Percentiles rank a stretch among this genome's conserved stretches.
Evolutionary conservation across 768 basidiomycete species (phyloP).

Genomic region (Cyclocybe aegerita): DNA sequence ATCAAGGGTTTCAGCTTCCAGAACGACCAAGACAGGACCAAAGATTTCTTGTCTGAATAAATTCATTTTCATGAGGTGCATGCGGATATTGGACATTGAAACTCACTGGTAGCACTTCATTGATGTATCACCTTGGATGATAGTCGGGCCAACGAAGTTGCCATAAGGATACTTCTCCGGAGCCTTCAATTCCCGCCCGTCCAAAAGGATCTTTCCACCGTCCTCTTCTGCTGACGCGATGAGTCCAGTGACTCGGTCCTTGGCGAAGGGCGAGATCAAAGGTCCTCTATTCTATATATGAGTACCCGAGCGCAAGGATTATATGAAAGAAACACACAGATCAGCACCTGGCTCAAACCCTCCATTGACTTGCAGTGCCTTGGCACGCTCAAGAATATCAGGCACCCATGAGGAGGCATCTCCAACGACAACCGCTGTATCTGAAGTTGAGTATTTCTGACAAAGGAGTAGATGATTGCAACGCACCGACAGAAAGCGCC

Average conservation of each 20-base stretch:
- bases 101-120: conserved; percentile 89
- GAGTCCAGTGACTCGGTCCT: conserved; percentile 69
- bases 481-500: conserved; percentile 87
- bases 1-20: conserved; percentile 82
- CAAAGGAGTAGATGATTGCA: neutral
- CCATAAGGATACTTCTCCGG: conserved; percentile 73
- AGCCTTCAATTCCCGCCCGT: conserved; percentile 74
- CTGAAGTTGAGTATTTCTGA: neutral
- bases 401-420: conserved; percentile 78
- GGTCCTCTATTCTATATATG: conserved; percentile 51
- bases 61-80: neutral
- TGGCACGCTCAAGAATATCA: conserved; percentile 80
- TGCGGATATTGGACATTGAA: neutral
- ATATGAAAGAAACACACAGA: conserved; percentile 44
- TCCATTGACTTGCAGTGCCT: conserved; percentile 78
- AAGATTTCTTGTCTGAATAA: conserved; percentile 85
- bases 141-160: conserved; percentile 93
- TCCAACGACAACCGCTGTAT: conserved; percentile 77
- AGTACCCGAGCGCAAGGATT: neutral
- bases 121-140: conserved; percentile 76
- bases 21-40: conserved; percentile 81
- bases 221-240: conserved; percentile 75
- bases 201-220: conserved; percentile 84
- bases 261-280: conserved; percentile 81
- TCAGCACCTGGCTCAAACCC: conserved; percentile 90